phyloP scores from a whole-genome alignment of 2,329 filamentous ascomycete species.

The Fusarium nematophilum region DNA sequence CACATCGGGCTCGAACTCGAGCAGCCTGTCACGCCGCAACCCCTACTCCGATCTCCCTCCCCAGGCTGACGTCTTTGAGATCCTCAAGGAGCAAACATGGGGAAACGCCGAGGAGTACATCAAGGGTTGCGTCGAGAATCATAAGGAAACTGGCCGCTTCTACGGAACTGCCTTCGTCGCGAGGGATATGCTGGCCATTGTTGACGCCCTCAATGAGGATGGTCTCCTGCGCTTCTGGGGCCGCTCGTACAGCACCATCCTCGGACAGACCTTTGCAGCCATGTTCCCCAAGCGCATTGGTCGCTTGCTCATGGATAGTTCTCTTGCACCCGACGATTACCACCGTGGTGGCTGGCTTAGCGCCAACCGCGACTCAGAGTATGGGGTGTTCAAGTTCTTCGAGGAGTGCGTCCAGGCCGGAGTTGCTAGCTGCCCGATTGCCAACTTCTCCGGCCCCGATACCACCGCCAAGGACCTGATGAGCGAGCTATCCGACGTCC shows the following conservation, averaged over 20 bases:
- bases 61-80: background rate
- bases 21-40: background rate
- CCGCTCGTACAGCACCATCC: constrained; percentile 28
- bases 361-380: background rate
- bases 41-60: background rate
- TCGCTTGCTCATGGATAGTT: constrained; percentile 29
- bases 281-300: constrained; percentile 36
- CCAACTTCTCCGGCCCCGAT: constrained; percentile 7
- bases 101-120: background rate
- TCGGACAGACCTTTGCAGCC: constrained; percentile 30
- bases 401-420: constrained; percentile 17
- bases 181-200: constrained; percentile 53
- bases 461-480: constrained; percentile 11
- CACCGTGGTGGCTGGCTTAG: background rate
- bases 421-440: background rate
- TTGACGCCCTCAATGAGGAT: constrained; percentile 50
- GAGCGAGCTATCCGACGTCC: background rate
- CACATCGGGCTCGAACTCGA: background rate
- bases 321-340: constrained; percentile 20
- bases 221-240: constrained; percentile 50
- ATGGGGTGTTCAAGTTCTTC: constrained; percentile 2
- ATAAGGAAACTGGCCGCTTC: constrained; percentile 39
- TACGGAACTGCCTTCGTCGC: constrained; percentile 50
- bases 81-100: constrained; percentile 3
- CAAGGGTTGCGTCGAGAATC: constrained; percentile 35